These are phyloP conservation scores for Eucommia ulmoides DNA, from an alignment of 257 asterid genomes.

Conservation along the genomic window DNA sequence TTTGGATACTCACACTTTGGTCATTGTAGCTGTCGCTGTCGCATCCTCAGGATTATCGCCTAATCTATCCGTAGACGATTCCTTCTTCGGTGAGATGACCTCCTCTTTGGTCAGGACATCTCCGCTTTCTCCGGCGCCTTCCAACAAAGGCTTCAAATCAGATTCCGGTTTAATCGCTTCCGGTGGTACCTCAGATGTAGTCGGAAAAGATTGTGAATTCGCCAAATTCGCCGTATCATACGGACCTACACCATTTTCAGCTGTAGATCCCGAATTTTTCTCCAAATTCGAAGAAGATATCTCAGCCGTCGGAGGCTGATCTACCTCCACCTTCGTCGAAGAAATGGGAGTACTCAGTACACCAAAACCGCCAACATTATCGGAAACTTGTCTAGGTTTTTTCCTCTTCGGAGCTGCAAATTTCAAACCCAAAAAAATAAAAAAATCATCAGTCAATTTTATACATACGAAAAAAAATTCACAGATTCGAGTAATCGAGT, in stretches of 20 bases:
- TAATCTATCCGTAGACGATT: constrained; percentile 24
- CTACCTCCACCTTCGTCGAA: constrained; percentile 29
- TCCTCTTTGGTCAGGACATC: constrained; percentile 32
- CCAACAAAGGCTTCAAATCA: constrained; percentile 25
- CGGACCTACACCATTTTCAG: constrained; percentile 23
- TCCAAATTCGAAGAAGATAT: constrained; percentile 36
- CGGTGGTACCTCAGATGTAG: constrained; percentile 8
- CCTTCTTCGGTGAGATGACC: constrained; percentile 37
- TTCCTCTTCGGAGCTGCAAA: constrained; percentile 79
- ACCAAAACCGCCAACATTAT: constrained; percentile 27
- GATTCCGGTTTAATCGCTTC: constrained; percentile 24
- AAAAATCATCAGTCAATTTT: not conserved
- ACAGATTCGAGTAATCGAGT: not conserved
- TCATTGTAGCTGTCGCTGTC: constrained; percentile 25
- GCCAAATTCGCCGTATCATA: constrained; percentile 26
- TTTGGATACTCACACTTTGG: constrained; percentile 39
- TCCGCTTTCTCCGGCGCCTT: constrained; percentile 22
- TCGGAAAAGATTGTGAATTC: constrained; percentile 19
- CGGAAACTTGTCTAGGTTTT: constrained; percentile 66
- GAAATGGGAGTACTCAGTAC: constrained; percentile 40
- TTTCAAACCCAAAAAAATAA: not conserved
- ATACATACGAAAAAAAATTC: no score
- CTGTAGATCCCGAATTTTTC: constrained; percentile 31
- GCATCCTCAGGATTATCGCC: constrained; percentile 34
- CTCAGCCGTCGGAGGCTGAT: constrained; percentile 47